Conservation (phyloP, 164 flowering plant species). For the Hamamelis virginiana region DNA sequence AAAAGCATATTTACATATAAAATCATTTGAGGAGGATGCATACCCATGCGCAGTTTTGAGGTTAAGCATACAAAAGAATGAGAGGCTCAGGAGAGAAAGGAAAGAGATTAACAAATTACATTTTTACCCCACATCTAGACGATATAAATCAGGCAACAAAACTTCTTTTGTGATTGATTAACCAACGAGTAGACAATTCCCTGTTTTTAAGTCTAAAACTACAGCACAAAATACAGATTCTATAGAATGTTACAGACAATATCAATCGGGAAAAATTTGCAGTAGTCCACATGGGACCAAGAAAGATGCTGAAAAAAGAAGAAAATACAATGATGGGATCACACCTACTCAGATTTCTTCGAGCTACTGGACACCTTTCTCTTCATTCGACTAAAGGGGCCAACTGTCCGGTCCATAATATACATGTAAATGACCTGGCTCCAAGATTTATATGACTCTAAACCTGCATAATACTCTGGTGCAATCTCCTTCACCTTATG, state of each 20-base stretch:
- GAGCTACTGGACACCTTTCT: constrained; percentile 43
- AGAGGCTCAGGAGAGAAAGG: background rate
- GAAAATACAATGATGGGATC: background rate
- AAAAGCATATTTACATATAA: too few species aligned
- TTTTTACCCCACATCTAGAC: background rate
- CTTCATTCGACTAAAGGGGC: constrained; percentile 95
- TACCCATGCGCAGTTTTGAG: too few species aligned
- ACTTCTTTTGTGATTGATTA: background rate
- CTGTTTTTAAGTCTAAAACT: background rate
- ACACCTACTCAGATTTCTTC: constrained; percentile 57
- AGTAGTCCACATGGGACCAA: background rate
- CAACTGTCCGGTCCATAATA: constrained; percentile 72
- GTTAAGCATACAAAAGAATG: constrained; percentile 4
- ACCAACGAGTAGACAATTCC: background rate
- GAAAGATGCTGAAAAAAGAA: background rate
- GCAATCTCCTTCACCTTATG: constrained; percentile 93
- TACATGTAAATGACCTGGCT: constrained; percentile 96
- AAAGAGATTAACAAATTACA: background rate
- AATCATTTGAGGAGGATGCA: too few species aligned
- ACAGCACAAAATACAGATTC: background rate
- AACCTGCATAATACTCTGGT: constrained; percentile 71
- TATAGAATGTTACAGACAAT: background rate
- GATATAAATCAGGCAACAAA: background rate
- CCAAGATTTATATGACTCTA: constrained; percentile 80
- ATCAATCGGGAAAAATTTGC: background rate